A percentile compares a stretch with the other conserved stretches of the same genome.
These are phyloP conservation scores for Penicillium goetzii DNA, from an alignment of 495 filamentous ascomycete species.

Conservation along the genomic window DNA sequence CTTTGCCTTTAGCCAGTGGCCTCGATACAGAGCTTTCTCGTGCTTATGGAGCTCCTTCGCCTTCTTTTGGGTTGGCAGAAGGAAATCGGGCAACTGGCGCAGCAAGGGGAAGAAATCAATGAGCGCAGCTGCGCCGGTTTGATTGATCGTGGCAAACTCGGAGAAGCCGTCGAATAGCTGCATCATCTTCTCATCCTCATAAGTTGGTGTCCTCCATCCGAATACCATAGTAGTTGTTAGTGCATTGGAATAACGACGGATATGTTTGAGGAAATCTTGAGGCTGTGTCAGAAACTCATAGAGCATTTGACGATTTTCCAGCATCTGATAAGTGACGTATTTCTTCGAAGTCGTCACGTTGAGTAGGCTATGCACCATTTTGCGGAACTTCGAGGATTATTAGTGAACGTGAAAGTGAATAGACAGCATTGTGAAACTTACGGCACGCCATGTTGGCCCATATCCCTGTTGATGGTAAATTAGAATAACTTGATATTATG, in stretches of 20 bases:
- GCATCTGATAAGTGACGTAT: constrained; percentile 47
- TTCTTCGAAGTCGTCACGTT: constrained; percentile 38
- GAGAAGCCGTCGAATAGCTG: constrained; percentile 58
- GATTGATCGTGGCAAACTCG: constrained; percentile 47
- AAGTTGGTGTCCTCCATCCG: constrained; percentile 52
- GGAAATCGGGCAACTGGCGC: constrained; percentile 31
- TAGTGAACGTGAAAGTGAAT: neutral
- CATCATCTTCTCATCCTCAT: constrained; percentile 54
- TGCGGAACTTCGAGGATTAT: constrained; percentile 29
- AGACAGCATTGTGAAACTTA: neutral
- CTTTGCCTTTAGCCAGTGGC: constrained; percentile 45
- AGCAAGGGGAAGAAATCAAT: constrained; percentile 42
- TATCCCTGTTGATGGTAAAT: constrained; percentile 23
- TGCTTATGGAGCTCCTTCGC: constrained; percentile 46
- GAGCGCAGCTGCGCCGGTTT: constrained; percentile 43
- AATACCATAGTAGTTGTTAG: constrained; percentile 61
- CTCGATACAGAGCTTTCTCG: constrained; percentile 38
- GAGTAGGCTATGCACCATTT: constrained; percentile 41
- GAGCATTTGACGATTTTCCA: constrained; percentile 41
- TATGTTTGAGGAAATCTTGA: constrained; percentile 49
- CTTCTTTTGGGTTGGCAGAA: constrained; percentile 33
- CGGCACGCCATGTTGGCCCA: constrained; percentile 34
- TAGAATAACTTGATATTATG: no score
- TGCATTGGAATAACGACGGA: constrained; percentile 57
- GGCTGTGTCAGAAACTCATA: constrained; percentile 36